phyloP scores from a whole-genome alignment of 345 rosid genomes.

The Populus nigra region DNA sequence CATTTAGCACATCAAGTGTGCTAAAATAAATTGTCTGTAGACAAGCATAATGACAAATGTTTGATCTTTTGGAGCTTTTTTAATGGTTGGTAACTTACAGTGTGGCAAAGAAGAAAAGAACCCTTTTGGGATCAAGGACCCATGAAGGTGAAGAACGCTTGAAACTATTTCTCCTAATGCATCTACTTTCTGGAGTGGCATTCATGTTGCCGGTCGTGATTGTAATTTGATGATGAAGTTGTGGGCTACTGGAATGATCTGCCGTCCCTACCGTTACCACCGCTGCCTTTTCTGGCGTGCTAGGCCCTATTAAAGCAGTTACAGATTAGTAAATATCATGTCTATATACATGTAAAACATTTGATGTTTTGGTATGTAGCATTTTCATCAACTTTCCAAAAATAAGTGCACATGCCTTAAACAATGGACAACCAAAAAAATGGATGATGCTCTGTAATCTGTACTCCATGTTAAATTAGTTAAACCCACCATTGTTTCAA shows the following conservation, averaged over 20 bases:
- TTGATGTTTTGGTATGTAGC: background rate
- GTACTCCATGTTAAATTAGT: background rate
- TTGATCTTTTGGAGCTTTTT: background rate
- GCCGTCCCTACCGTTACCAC: conserved; percentile 27
- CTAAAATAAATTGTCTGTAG: background rate
- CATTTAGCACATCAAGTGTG: background rate
- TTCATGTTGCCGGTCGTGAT: conserved; percentile 45
- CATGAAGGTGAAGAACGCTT: conserved; percentile 56
- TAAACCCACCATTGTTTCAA: background rate
- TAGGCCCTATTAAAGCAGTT: conserved; percentile 32
- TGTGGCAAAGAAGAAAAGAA: conserved; percentile 83
- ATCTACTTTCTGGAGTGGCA: conserved; percentile 42
- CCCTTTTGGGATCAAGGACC: conserved; percentile 80
- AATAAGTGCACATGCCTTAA: conserved; percentile 15
- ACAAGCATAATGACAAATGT: background rate
- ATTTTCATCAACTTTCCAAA: conserved; percentile 12
- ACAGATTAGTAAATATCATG: conserved; percentile 14
- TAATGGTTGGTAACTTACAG: conserved; percentile 46
- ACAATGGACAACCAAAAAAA: conserved; percentile 14
- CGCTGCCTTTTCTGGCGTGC: conserved; percentile 58
- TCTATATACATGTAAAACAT: background rate
- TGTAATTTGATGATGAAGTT: conserved; percentile 75
- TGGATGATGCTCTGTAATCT: conserved; percentile 19
- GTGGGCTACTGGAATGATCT: conserved; percentile 39
- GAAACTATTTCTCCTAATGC: conserved; percentile 61